Base-by-base conservation (phyloP, 352 stramenopile genomes). In the Salisapilia sapeloensis region DNA sequence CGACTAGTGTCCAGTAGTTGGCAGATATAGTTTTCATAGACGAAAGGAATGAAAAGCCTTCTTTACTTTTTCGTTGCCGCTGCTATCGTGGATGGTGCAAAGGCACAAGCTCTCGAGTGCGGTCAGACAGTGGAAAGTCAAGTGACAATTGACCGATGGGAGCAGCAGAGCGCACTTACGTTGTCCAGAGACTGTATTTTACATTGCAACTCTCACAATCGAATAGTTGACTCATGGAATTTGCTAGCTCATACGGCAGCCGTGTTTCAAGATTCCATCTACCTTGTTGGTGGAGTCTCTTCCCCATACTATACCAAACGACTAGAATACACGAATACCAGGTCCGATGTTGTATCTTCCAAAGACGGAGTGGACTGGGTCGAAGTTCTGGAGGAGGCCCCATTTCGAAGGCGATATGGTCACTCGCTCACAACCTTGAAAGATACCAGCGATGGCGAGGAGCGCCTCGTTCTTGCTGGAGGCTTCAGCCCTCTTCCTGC, bases 401-500 rank as follows among this genome's bases (percentile, higher is more conserved):
- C 64, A 4, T 89, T 84, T 41, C 64, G 63, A 0, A 48, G 67
- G 16, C 61, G 74, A 15, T 89, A 59, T 40, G 74, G 64, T n/a
- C 70, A 86, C 41, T 57, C 62, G 6, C 57, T 89, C 21, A 69
- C 54, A 4, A 20, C 60, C 5, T 89, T 89, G 33, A 56, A 32
- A 0, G 65, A 82, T 34, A 36, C 38, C 3, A 62, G 32, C 11
- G 69, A 80, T 29, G 37, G 48, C 1, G 17, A 56, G 14, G 61
- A 83, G 39, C 52, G 63, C 14, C 50, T 87, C 20, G 48, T 70
- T 14, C 33, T 87, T 26, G 24, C 84, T 19, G 72, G 50, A 4
- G 72, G 72, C 2, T 89, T 85, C 49, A 74, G 60, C n/a, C 72
- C 72, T 3, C 65, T 78, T 14, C 58, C 72, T 19, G 64, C 66